Base-by-base conservation (phyloP, 495 filamentous ascomycete genomes). In the Mycothermus thermophilus region DNA sequence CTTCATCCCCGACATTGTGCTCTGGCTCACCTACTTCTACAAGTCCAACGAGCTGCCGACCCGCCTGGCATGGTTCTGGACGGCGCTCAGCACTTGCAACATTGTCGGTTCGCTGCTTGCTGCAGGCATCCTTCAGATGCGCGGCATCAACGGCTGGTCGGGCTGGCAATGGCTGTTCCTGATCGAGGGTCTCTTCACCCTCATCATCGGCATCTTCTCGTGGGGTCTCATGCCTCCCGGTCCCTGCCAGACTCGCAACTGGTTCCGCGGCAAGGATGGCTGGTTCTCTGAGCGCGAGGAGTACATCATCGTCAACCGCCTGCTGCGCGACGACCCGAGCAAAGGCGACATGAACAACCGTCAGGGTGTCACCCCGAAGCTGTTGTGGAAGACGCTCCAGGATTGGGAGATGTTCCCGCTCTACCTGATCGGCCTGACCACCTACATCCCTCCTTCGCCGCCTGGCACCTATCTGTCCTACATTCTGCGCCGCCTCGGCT, bases 321-420 rank as follows among this genome's bases (percentile, higher is more conserved):
- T 79, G 11, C 53, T 78, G 4, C 69, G 75, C 15, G 75, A 79
- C 30, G 75, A 78, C 43, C 74, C 75, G 11, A 64, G 61, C 33
- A 80, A 78, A 48, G 73, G 70, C 16, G 62, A 69, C 35, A 77
- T 77, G 73, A 67, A 77, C 55, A 79, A 77, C 41, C 48, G 55
- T 2, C 58, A 75, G 44, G 58, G 60, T 0, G 58, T 78, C 5
- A 63, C 57, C 0, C 58, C 55, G 1, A 37, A 34, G 10, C 41
- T 59, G n/a, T 46, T 79, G 23, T 68, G 59, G 45, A 59, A 64
- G 22, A 57, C 59, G 0, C 35, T 72, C 27, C 55, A 50, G 23
- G 71, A 79, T 42, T 72, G 58, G 50, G 65, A 77, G 35, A 52
- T 75, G 46, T 77, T 73, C 73, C 69, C 66, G 16, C 47, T 78